phyloP scores from a whole-genome alignment of 1,284 basidiomycete species.

The Marasmius sp. region DNA sequence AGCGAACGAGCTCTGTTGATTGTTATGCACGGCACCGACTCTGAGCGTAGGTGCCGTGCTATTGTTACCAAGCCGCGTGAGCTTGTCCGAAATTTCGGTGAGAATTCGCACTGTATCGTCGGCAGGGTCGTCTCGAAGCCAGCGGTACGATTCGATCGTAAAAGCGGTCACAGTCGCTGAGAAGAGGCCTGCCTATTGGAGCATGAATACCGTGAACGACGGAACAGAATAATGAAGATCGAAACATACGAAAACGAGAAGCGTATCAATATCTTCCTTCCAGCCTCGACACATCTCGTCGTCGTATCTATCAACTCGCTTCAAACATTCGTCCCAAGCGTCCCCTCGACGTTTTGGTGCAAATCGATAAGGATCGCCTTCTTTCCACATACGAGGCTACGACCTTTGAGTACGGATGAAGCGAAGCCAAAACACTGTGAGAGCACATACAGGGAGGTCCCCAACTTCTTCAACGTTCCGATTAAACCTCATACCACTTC shows the following conservation, averaged over 20 bases:
- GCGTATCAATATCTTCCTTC: slow-evolving; percentile 20
- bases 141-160: slow-evolving; percentile 20
- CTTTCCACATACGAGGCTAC: slow-evolving; percentile 4
- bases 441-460: not conserved
- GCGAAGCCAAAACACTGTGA: no score
- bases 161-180: slow-evolving; percentile 22
- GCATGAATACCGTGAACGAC: not conserved
- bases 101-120: slow-evolving; percentile 11
- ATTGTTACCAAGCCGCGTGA: not conserved
- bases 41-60: not conserved
- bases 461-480: not conserved
- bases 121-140: slow-evolving; percentile 15
- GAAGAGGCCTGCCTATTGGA: slow-evolving; percentile 19
- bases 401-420: not conserved
- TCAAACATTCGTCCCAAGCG: slow-evolving; percentile 12
- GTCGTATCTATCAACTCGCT: slow-evolving; percentile 13
- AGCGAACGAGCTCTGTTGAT: not conserved
- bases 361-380: slow-evolving; percentile 5
- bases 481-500: not conserved
- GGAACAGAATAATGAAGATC: not conserved
- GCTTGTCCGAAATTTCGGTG: slow-evolving; percentile 5
- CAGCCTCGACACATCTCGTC: slow-evolving; percentile 17
- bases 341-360: slow-evolving; percentile 4
- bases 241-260: slow-evolving; percentile 19
- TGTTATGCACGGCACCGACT: not conserved